These are phyloP conservation scores for Fonsecaea nubica DNA, from an alignment of 2,329 filamentous ascomycete species.

Conservation along the genomic window DNA sequence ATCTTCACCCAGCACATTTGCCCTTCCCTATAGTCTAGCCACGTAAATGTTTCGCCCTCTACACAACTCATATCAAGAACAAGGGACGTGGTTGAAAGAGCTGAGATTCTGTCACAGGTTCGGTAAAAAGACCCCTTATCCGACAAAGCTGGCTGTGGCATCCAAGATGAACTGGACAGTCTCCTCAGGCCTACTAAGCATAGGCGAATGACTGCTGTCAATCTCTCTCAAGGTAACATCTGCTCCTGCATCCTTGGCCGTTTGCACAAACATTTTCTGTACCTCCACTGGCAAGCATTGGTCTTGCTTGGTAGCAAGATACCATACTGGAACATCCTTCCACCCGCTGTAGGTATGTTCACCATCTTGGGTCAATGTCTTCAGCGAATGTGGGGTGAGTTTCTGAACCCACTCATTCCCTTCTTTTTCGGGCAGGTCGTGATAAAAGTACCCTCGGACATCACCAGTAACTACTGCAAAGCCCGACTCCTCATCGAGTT, in stretches of 20 bases:
- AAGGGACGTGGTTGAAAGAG: background rate
- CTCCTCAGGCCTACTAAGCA: conserved; percentile 55
- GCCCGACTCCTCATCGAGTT: conserved; percentile 50
- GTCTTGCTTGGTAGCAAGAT: conserved; percentile 54
- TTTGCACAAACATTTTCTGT: conserved; percentile 50
- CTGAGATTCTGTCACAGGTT: background rate
- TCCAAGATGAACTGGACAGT: conserved; percentile 49
- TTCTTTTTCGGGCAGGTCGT: conserved; percentile 57
- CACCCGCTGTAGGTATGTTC: conserved; percentile 56
- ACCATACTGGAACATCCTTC: conserved; percentile 57
- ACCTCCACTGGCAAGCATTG: conserved; percentile 48
- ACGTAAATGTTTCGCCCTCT: background rate
- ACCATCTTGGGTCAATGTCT: conserved; percentile 54
- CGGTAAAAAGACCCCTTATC: background rate
- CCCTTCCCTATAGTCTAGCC: background rate
- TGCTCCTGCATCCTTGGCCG: conserved; percentile 49
- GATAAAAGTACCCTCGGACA: conserved; percentile 56
- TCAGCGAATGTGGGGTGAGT: conserved; percentile 53
- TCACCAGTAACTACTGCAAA: conserved; percentile 50
- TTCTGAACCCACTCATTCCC: conserved; percentile 51
- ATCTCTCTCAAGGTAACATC: conserved; percentile 50
- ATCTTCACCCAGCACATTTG: background rate
- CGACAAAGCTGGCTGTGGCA: conserved; percentile 43
- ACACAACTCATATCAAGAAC: background rate
- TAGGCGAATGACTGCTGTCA: conserved; percentile 57